phyloP scores from a whole-genome alignment of 208 protist genomes.

The Trichomonas vaginalis region DNA sequence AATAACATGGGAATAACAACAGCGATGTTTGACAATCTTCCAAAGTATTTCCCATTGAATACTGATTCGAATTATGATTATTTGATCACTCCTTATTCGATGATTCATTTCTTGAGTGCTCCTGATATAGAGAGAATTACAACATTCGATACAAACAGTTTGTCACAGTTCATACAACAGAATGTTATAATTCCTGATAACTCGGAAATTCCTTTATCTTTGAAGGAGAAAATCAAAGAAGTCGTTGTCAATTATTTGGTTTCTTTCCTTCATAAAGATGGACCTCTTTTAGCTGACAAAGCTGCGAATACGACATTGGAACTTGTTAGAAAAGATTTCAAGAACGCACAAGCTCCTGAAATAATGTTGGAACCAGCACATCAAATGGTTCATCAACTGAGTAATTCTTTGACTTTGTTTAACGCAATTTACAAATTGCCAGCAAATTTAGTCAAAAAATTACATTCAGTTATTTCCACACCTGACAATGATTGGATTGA shows the following conservation, averaged over 20 bases:
- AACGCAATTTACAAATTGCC: neutral
- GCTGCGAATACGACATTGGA: neutral
- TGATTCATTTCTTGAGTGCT: neutral
- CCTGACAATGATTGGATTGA: neutral
- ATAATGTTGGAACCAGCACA: neutral
- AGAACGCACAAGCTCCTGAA: neutral
- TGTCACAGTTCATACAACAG: neutral
- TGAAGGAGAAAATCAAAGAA: neutral
- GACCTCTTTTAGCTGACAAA: neutral
- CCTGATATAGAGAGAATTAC: neutral
- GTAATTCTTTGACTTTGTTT: neutral
- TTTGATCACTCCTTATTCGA: neutral
- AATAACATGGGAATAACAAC: neutral
- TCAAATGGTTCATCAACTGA: neutral
- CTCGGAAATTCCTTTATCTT: neutral
- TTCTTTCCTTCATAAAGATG: neutral
- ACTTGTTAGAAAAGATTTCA: neutral
- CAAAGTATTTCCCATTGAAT: neutral
- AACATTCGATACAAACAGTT: neutral
- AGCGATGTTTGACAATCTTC: neutral
- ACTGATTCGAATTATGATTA: neutral
- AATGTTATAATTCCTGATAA: neutral
- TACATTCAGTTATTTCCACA: neutral
- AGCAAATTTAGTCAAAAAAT: neutral
- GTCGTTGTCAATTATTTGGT: neutral